Evolutionary conservation across 1,284 basidiomycete genomes (phyloP).

Genomic region (Ceratobasidium sp.): DNA sequence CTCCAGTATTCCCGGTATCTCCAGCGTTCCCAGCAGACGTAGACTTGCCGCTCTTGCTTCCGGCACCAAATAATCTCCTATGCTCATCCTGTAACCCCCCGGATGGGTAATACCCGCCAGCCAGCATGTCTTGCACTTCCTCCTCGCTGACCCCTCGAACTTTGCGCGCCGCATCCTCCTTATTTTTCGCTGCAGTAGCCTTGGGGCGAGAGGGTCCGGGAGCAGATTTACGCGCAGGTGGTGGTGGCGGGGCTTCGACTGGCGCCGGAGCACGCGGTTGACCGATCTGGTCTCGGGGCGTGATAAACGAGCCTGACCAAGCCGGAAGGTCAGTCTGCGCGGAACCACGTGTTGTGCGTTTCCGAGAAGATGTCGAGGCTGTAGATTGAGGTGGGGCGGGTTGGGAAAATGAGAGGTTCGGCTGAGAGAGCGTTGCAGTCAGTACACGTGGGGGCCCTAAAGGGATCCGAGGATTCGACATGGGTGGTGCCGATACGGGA

Average conservation of each 20-base stretch:
- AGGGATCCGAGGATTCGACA: background rate
- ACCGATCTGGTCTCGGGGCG: conserved; percentile 17
- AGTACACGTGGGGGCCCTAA: background rate
- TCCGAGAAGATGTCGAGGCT: background rate
- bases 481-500: background rate
- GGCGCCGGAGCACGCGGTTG: conserved; percentile 1
- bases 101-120: conserved; percentile 5
- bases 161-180: background rate
- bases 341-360: conserved; percentile 5
- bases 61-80: conserved; percentile 16
- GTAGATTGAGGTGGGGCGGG: background rate
- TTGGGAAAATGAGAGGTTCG: background rate
- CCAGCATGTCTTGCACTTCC: conserved; percentile 16
- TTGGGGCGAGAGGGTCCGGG: background rate
- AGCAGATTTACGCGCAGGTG: background rate
- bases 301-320: conserved; percentile 1
- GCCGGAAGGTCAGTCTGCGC: conserved; percentile 9
- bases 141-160: conserved; percentile 10
- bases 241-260: background rate
- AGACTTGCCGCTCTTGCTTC: background rate
- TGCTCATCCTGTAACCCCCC: conserved; percentile 1
- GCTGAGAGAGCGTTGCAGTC: conserved; percentile 1
- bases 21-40: background rate
- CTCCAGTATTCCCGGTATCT: background rate
- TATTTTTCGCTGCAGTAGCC: background rate